Evolutionary conservation across 2,329 filamentous ascomycete genomes (phyloP).

Genomic region (Emergomyces orientalis): DNA sequence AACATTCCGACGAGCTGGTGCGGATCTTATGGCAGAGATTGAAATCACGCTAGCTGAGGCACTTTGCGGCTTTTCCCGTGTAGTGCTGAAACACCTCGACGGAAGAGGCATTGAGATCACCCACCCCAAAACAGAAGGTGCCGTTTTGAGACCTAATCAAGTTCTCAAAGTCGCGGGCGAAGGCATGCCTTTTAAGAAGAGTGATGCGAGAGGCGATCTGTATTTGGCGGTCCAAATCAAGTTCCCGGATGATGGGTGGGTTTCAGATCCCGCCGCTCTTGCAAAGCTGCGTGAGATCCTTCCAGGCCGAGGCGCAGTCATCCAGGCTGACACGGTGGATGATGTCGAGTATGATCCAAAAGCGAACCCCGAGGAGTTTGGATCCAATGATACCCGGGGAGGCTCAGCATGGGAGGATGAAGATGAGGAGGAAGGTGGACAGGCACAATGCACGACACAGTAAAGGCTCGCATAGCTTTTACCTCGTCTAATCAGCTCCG

Average conservation of each 20-base stretch:
- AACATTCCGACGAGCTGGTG: slow-evolving; percentile 69
- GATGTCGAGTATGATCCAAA: slow-evolving; percentile 82
- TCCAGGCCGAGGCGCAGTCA: slow-evolving; percentile 51
- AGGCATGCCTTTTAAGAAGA: slow-evolving; percentile 88
- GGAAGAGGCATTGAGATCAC: slow-evolving; percentile 78
- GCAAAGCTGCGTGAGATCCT: slow-evolving; percentile 65
- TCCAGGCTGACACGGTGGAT: slow-evolving; percentile 66
- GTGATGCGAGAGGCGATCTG: slow-evolving; percentile 73
- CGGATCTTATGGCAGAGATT: slow-evolving; percentile 74
- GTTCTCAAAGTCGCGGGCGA: slow-evolving; percentile 78
- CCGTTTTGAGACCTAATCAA: slow-evolving; percentile 73
- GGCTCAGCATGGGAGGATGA: slow-evolving; percentile 42
- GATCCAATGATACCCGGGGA: slow-evolving; percentile 35
- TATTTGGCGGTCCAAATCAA: slow-evolving; percentile 78
- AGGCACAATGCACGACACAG: slow-evolving; percentile 42
- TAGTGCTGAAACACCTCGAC: slow-evolving; percentile 86
- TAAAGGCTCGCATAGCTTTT: slow-evolving; percentile 21
- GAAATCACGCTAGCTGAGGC: slow-evolving; percentile 75
- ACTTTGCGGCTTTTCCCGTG: slow-evolving; percentile 77
- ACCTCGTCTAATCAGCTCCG: neutral
- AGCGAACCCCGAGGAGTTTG: slow-evolving; percentile 65
- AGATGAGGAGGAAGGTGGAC: slow-evolving; percentile 31
- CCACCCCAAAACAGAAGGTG: slow-evolving; percentile 65
- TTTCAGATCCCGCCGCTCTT: slow-evolving; percentile 60
- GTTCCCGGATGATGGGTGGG: slow-evolving; percentile 83